Conservation (phyloP, 2,329 filamentous ascomycete genomes). For the Fusarium udum region DNA sequence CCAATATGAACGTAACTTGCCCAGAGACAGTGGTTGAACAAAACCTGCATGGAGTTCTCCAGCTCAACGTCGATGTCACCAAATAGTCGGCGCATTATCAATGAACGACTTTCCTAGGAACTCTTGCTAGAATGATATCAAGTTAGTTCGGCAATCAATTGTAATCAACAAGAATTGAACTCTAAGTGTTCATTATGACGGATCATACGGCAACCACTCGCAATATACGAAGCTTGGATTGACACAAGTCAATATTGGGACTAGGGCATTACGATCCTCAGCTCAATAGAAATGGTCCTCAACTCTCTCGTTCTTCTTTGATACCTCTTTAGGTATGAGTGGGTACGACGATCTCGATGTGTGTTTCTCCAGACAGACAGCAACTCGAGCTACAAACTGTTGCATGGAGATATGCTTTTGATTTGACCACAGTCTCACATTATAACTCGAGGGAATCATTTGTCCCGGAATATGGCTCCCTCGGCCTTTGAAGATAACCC, state of each 20-base stretch:
- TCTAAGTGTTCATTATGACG: not conserved
- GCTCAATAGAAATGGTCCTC: not conserved
- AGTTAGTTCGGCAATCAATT: not conserved
- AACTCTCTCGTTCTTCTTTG: not conserved
- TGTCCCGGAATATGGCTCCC: too few species aligned
- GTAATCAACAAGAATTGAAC: not conserved
- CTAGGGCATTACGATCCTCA: too few species aligned
- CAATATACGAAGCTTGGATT: not conserved
- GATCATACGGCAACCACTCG: not conserved
- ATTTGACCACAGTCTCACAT: not conserved
- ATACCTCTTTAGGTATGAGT: not conserved
- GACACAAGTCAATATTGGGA: not conserved
- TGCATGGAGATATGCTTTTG: not conserved
- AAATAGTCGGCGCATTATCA: not conserved
- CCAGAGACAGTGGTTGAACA: not conserved
- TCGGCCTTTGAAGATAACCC: too few species aligned
- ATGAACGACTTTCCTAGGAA: not conserved
- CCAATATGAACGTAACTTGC: not conserved
- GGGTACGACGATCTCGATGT: not conserved
- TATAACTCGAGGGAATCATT: too few species aligned
- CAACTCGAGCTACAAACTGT: not conserved
- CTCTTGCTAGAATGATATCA: not conserved
- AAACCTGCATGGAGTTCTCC: not conserved
- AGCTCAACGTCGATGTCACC: not conserved
- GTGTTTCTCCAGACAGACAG: not conserved